These are phyloP conservation scores for Durotheca rogersii DNA, from an alignment of 495 filamentous ascomycete species.

Conservation along the genomic window DNA sequence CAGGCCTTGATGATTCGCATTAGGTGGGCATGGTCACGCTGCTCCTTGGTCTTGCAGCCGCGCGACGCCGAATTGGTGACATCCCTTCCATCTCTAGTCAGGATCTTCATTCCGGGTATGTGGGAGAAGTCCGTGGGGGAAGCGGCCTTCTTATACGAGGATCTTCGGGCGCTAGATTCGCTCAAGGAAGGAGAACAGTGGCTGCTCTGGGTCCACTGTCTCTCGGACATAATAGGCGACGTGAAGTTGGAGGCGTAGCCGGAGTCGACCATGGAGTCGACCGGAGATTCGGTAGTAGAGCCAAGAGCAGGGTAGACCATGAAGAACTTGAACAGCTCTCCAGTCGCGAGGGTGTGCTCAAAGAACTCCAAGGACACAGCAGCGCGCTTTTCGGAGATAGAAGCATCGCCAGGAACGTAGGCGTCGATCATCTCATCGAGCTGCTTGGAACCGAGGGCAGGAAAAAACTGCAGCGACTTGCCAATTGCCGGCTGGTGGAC, in stretches of 20 bases:
- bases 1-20: conserved; percentile 62
- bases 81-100: conserved; percentile 58
- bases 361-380: conserved; percentile 57
- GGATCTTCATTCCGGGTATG: conserved; percentile 59
- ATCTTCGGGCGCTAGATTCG: conserved; percentile 14
- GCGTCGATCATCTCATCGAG: conserved; percentile 55
- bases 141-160: conserved; percentile 28
- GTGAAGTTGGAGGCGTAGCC: conserved; percentile 47
- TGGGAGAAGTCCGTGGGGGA: conserved; percentile 44
- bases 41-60: conserved; percentile 61
- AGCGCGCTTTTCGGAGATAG: conserved; percentile 55
- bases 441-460: conserved; percentile 53
- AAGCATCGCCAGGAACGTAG: conserved; percentile 49
- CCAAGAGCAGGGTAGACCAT: conserved; percentile 44
- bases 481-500: conserved; percentile 53
- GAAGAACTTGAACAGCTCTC: conserved; percentile 54
- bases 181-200: conserved; percentile 23
- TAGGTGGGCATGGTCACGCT: conserved; percentile 58
- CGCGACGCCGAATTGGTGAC: conserved; percentile 57
- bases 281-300: conserved; percentile 41
- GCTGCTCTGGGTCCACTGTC: conserved; percentile 42
- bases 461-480: conserved; percentile 53
- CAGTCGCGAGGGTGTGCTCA: conserved; percentile 44
- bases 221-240: conserved; percentile 46
- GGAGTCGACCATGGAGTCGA: conserved; percentile 43